These are phyloP conservation scores for Apiospora phragmitis DNA, from an alignment of 2,329 filamentous ascomycete species.

Conservation along the genomic window DNA sequence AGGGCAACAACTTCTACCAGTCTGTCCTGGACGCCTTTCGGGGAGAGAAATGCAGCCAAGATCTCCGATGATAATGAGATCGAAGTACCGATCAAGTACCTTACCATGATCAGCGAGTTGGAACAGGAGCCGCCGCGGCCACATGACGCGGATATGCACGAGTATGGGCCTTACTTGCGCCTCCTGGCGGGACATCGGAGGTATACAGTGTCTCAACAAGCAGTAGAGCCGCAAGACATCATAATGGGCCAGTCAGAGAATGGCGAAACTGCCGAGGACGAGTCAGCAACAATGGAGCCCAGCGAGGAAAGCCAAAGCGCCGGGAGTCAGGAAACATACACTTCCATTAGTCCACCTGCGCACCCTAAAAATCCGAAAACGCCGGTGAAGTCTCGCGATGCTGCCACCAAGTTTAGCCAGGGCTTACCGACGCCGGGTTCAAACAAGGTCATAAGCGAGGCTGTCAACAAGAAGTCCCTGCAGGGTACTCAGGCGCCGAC, in stretches of 20 bases:
- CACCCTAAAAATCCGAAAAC: background rate
- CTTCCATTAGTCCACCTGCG: background rate
- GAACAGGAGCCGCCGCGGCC: background rate
- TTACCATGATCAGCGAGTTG: background rate
- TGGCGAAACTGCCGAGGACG: too few relatives aligned
- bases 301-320: background rate
- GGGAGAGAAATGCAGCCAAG: background rate
- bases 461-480: background rate
- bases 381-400: too few relatives aligned
- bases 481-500: background rate
- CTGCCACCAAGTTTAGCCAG: background rate
- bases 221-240: background rate
- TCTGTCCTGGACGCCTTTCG: conserved; percentile 5
- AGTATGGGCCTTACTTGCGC: background rate
- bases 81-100: background rate
- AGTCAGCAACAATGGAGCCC: background rate
- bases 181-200: too few relatives aligned
- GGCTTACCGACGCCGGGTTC: background rate
- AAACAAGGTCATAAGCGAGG: background rate
- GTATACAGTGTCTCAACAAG: background rate
- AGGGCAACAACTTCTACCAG: background rate
- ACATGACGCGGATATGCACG: background rate
- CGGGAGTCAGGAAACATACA: background rate
- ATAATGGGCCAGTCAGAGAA: background rate
- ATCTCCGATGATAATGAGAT: background rate